Base-by-base conservation (phyloP, 352 stramenopile genomes). In the Pythium scleroteichum region DNA sequence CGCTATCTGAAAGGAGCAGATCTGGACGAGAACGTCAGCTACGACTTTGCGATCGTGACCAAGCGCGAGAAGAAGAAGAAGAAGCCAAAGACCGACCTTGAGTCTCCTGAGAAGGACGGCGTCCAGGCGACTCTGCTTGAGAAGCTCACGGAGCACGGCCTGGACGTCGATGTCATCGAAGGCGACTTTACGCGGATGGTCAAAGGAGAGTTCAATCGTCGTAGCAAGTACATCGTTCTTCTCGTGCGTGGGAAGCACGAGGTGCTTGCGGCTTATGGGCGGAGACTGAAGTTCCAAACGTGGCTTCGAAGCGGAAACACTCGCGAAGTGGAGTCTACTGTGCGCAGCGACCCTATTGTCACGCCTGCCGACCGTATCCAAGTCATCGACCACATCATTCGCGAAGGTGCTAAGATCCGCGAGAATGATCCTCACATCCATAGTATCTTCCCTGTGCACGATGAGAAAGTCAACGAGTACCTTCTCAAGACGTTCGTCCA, bases 301-400 rank as follows among this genome's bases (percentile, higher is more conserved):
- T 94, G 84, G 82, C 61, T 94, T 56, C 79, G 80, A 35, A 85
- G 71, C 54, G 84, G 84, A 26, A 90, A 85, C 59, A 85, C 82
- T 52, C 74, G 80, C 8, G 84, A 94, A 53, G 75, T 94, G 29
- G 71, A 89, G n/a, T 59, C 78, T 4, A 70, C 87, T 7, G 75
- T 91, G 27, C 55, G 78, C 13, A 75, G 72, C 41, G 75, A 82
- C 32, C 73, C 76, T 2, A 80, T 86, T 45, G 75, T 87, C n/a
- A 88, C 79, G 4, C 81, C 82, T 0, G 84, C 84, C 2, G 80
- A 94, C 35, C 80, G 85, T 14, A 90, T 92, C 51, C 78, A 94
- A 53, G 81, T 94, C 53, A 86, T 94, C 32, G 82, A 94, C 61
- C 81, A 92, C 57, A 87, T 92, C 60, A 87, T 94, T 45, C 69